phyloP scores from a whole-genome alignment of 768 basidiomycete species.

The Russula earlei region DNA sequence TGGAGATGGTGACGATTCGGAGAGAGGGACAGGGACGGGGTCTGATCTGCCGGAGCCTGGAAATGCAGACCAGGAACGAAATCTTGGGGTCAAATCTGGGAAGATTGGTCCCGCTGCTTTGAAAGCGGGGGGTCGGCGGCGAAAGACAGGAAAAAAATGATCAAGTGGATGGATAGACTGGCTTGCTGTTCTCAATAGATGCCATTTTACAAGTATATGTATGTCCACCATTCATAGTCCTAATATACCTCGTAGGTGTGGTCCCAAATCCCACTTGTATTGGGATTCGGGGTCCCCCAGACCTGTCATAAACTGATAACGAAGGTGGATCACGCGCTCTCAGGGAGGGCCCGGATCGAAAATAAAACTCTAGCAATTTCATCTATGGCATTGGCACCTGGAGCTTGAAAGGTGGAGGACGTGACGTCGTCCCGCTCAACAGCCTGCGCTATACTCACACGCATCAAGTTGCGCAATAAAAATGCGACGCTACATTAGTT shows the following conservation, averaged over 20 bases:
- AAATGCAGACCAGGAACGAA: constrained; percentile 29
- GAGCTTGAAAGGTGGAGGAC: too few species aligned
- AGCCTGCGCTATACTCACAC: too few species aligned
- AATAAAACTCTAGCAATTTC: too few species aligned
- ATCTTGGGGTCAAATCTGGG: constrained; percentile 22
- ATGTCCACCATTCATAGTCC: not conserved
- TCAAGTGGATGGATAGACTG: constrained; percentile 19
- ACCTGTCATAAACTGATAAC: too few species aligned
- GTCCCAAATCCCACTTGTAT: not conserved
- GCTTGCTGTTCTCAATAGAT: not conserved
- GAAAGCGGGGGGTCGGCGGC: constrained; percentile 56
- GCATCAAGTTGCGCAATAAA: too few species aligned
- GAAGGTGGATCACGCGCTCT: too few species aligned
- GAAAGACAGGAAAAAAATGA: constrained; percentile 47
- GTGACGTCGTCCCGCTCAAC: too few species aligned
- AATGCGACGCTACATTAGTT: too few species aligned
- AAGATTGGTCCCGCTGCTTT: constrained; percentile 31
- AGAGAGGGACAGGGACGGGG: constrained; percentile 37
- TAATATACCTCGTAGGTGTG: not conserved
- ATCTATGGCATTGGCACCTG: too few species aligned
- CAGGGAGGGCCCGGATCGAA: too few species aligned
- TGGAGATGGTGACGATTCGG: constrained; percentile 32
- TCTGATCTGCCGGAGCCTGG: constrained; percentile 32
- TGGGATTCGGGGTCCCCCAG: too few species aligned
- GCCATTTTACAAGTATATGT: not conserved